Evolutionary conservation across 2,329 filamentous ascomycete species (phyloP), one percentile per base, ranked within the genome.

Genomic region (Aureobasidium sp.): DNA sequence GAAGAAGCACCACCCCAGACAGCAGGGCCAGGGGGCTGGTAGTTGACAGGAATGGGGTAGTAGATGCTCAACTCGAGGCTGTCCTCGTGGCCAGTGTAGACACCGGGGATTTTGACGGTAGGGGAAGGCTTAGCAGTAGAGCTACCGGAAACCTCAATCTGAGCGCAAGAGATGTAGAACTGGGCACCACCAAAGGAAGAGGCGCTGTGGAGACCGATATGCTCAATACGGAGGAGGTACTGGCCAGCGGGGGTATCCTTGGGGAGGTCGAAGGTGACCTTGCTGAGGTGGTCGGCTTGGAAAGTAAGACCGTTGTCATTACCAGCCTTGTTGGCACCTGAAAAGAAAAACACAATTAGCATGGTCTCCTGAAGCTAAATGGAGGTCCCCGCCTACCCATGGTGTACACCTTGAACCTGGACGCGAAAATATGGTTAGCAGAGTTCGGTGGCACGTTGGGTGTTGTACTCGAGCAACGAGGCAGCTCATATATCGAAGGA

Each of bases 141-240:
- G 42, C 62, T 54, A 48, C 67, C 67, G 29, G 70, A 62, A 33
- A 71, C 69, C 50, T 69, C 66, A 61, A 71, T 68, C 64, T 71
- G 70, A 56, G 68, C 69, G 69, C 77, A 81, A 36, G 73, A 74
- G 62, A 79, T 71, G 66, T 80, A 81, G 67, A 79, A 77, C 64
- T 81, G 78, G 38, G 79, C 79, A 45, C 82, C 81, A 25, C 77
- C 76, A 43, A 82, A 74, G 63, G 74, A 77, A 68, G 83, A 74
- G 23, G 85, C 85, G 25, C 85, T 83, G 75, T 88, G 85, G 50
- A 88, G 78, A 13, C 85, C 85, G 50, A 87, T 79, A 40, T 84
- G 79, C 77, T 88, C 86, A 36, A 85, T 82, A 48, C 86, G 81
- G 72, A 89, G 76, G 33, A 88, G 81, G 70, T 88, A 88, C 61